phyloP scores from a whole-genome alignment of 75 land plant genomes.

The Larix kaempferi region DNA sequence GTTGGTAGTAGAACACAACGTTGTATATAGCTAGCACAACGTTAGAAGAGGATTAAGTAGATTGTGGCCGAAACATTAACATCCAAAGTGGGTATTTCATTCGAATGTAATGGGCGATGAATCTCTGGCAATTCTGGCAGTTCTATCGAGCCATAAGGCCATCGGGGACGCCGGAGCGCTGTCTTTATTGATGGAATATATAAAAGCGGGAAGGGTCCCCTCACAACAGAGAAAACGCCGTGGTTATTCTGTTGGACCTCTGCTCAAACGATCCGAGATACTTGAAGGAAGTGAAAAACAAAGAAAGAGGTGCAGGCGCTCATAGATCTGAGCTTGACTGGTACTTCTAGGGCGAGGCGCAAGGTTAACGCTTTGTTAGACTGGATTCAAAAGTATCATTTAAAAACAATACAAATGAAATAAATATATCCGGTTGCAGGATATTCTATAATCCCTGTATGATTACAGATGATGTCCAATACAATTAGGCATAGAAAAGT shows the following conservation, averaged over 20 bases:
- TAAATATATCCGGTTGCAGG: too few species aligned
- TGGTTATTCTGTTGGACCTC: conserved; percentile 38
- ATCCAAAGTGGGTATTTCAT: too few species aligned
- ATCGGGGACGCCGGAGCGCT: conserved; percentile 46
- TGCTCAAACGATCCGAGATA: conserved; percentile 31
- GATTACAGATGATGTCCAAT: too few species aligned
- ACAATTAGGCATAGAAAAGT: too few species aligned
- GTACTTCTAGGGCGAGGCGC: conserved; percentile 66
- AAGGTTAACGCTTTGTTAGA: conserved; percentile 33
- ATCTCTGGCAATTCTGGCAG: conserved; percentile 73
- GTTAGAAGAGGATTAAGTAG: too few species aligned
- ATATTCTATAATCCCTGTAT: too few species aligned
- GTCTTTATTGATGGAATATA: conserved; percentile 39
- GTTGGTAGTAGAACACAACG: too few species aligned
- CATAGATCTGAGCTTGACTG: conserved; percentile 31
- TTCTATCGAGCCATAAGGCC: conserved; percentile 56
- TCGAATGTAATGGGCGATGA: conserved; percentile 63
- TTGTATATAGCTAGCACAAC: too few species aligned
- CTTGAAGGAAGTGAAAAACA: conserved; percentile 39
- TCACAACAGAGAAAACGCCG: conserved; percentile 59
- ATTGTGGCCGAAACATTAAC: too few species aligned
- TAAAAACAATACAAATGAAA: too few species aligned
- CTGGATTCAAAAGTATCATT: background rate
- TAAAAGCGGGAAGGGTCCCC: conserved; percentile 29
- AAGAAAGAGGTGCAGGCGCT: conserved; percentile 28